A percentile compares a stretch with the other conserved stretches of the same genome.
These are phyloP conservation scores for Lodderomyces metapsilosis DNA, from an alignment of 1,139 yeast species.

Conservation along the genomic window DNA sequence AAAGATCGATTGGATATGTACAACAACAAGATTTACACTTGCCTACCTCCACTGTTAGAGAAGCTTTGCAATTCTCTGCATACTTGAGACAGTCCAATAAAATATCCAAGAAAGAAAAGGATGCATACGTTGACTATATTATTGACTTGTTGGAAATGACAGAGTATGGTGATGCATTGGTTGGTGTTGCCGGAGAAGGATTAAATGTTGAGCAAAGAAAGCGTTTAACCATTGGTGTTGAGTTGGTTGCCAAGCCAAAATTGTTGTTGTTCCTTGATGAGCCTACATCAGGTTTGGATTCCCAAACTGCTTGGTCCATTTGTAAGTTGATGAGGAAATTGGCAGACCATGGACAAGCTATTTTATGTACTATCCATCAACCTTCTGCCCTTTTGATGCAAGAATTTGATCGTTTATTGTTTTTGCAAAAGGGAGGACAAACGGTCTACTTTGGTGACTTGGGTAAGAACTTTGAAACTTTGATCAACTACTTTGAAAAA, in stretches of 20 bases:
- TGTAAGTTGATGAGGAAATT: slow-evolving; percentile 42
- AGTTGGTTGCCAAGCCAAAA: slow-evolving; percentile 40
- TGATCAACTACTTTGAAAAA: slow-evolving; percentile 56
- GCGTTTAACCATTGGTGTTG: slow-evolving; percentile 40
- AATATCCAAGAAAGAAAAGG: slow-evolving; percentile 30
- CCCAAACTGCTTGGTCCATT: slow-evolving; percentile 47
- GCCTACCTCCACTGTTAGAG: slow-evolving; percentile 38
- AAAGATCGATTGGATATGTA: slow-evolving; percentile 41
- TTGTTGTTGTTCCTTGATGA: slow-evolving; percentile 37
- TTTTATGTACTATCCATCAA: slow-evolving; percentile 44
- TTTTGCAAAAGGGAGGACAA: slow-evolving; percentile 48
- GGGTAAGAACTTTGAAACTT: slow-evolving; percentile 50
- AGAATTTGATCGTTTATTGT: slow-evolving; percentile 36
- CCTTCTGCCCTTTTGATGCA: slow-evolving; percentile 39
- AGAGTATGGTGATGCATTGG: slow-evolving; percentile 36
- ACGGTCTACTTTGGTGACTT: slow-evolving; percentile 70
- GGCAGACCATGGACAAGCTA: slow-evolving; percentile 44
- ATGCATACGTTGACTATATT: slow-evolving; percentile 35
- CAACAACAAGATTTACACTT: slow-evolving; percentile 43
- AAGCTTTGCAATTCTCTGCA: slow-evolving; percentile 36
- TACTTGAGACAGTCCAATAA: slow-evolving; percentile 35
- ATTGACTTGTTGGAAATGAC: slow-evolving; percentile 36
- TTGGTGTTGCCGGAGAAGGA: slow-evolving; percentile 44
- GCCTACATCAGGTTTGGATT: slow-evolving; percentile 43
- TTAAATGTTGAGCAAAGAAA: slow-evolving; percentile 40